Evolutionary conservation across 2,329 filamentous ascomycete species (phyloP).

Genomic region (Phyllosticta ampelicida): DNA sequence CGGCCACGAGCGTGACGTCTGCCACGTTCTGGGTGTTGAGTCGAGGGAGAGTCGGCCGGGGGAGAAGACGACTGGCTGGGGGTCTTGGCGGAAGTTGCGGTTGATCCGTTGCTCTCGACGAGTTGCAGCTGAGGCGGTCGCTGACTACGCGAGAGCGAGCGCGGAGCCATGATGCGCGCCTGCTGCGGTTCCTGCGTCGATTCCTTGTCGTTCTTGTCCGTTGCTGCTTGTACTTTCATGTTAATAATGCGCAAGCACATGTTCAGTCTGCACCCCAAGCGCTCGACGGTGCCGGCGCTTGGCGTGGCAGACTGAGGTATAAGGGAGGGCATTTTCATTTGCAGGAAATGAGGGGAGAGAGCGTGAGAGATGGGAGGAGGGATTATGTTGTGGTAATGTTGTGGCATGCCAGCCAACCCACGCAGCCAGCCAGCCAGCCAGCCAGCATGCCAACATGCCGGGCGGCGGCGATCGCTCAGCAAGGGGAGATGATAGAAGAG

Average conservation of each 20-base stretch:
- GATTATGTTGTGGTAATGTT: background rate
- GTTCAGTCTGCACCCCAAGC: background rate
- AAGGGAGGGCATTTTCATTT: background rate
- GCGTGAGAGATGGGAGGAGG: background rate
- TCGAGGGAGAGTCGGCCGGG: conserved; percentile 11
- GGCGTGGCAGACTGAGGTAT: background rate
- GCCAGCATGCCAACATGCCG: background rate
- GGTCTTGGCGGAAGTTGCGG: conserved; percentile 16
- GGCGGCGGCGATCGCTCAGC: background rate
- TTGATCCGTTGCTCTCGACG: conserved; percentile 27
- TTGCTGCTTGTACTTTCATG: background rate
- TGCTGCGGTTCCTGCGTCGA: background rate
- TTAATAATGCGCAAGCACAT: background rate
- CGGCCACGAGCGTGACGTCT: conserved; percentile 1
- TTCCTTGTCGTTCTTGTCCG: background rate
- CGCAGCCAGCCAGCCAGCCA: no score
- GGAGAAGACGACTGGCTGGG: conserved; percentile 14
- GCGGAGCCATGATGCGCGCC: conserved; percentile 18
- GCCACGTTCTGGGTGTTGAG: conserved; percentile 4
- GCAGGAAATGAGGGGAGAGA: background rate
- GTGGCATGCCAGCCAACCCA: no score
- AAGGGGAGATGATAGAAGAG: background rate
- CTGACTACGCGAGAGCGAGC: conserved; percentile 23
- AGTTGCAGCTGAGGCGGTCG: conserved; percentile 27
- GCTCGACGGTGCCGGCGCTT: background rate